A percentile compares a stretch with the other conserved stretches of the same genome.
phyloP scores from a whole-genome alignment of 768 basidiomycete species.

The Saitozyma sp. region DNA sequence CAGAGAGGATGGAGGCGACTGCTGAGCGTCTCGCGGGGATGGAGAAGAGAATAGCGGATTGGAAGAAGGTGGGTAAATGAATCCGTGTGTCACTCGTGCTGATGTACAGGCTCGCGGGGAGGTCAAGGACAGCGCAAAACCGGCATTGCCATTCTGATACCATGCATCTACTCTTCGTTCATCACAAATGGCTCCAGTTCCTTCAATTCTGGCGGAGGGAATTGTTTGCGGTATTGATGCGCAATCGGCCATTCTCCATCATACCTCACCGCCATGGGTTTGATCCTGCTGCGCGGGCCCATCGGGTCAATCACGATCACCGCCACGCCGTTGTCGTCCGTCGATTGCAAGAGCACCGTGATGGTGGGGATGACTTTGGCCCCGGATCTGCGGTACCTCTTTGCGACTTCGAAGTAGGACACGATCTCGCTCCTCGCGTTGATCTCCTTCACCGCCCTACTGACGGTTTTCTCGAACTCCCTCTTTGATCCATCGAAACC shows the following conservation, averaged over 20 bases:
- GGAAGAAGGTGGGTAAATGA: slow-evolving; percentile 33
- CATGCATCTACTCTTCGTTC: slow-evolving; percentile 5
- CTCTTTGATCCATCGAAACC: background rate
- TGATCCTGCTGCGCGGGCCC: background rate
- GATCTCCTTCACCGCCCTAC: background rate
- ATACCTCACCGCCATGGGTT: slow-evolving; percentile 22
- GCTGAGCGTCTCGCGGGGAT: slow-evolving; percentile 41
- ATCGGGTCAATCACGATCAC: slow-evolving; percentile 20
- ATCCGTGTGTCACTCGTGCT: background rate
- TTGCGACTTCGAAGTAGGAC: background rate
- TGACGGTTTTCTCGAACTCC: background rate
- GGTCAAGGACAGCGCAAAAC: slow-evolving; percentile 22
- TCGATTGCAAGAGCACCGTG: background rate
- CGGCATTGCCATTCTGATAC: slow-evolving; percentile 38
- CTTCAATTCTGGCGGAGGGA: slow-evolving; percentile 16
- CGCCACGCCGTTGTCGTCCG: slow-evolving; percentile 7
- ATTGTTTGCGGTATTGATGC: slow-evolving; percentile 24
- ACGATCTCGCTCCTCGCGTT: background rate
- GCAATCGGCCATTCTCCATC: slow-evolving; percentile 24
- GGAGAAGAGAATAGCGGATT: slow-evolving; percentile 45
- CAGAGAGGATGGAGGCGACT: slow-evolving; percentile 31
- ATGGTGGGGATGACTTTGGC: background rate
- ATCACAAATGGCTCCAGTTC: slow-evolving; percentile 8
- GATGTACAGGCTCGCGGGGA: slow-evolving; percentile 22
- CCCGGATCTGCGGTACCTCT: background rate